Evolutionary conservation across 768 basidiomycete species (phyloP), one percentile per base, ranked within the genome.

Genomic region (Terana coerulea): DNA sequence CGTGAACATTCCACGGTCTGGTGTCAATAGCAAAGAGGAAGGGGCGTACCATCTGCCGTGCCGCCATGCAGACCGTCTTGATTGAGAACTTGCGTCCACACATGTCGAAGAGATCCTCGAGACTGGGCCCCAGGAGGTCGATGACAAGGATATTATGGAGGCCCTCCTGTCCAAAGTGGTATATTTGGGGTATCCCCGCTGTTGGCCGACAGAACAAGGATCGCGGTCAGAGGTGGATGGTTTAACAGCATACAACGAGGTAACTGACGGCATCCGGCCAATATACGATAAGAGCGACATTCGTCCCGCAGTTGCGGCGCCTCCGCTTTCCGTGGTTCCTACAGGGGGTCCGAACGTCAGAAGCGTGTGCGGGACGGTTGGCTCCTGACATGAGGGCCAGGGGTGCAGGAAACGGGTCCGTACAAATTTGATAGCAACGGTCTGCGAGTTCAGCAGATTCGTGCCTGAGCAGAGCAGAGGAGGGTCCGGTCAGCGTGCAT

Each of bases 391-490:
- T 24, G 30, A 36, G 46, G 14, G n/a, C n/a, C n/a, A n/a, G n/a
- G n/a, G n/a, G n/a, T n/a, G n/a, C n/a, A n/a, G n/a, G n/a, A n/a
- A n/a, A n/a, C n/a, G 40, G 41, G 41, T 33, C 84, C 95, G 72
- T 65, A 98, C 97, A 81, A 99, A 99, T 78, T 99, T 99, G 84
- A 99, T 98, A 57, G 97, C 97, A 55, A 98, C 95, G 9, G 94
- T 95, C 74, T 95, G 94, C 3, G 90, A 93, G 77, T 99, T 99
- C 73, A 98, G 84, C 28, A 99, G 77, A 67, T 99, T 99, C 7
- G 94, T 95, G 24, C 95, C 95, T 98, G 64, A 43, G 44, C 22
- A 47, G 44, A 40, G 31, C 29, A 22, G 30, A 25, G 26, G 8
- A 48, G 33, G 47, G 48, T 46, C 21, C 22, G 12, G n/a, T n/a